These are phyloP conservation scores for Suillus sp. DNA, from an alignment of 768 basidiomycete species.

Conservation along the genomic window DNA sequence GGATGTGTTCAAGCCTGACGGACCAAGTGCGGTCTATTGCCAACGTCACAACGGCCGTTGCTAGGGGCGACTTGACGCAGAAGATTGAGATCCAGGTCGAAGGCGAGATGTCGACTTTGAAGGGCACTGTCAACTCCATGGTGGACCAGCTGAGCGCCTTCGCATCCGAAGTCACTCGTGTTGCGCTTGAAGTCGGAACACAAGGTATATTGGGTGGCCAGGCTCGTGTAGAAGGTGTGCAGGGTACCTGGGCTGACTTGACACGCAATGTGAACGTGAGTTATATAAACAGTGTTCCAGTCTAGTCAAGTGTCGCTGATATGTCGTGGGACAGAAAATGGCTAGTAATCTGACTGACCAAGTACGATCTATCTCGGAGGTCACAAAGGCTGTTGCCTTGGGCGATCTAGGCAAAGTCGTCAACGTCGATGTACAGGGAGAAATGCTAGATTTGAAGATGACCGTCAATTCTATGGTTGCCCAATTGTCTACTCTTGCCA, in stretches of 20 bases:
- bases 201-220: slow-evolving; percentile 91
- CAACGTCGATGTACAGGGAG: slow-evolving; percentile 91
- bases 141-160: slow-evolving; percentile 88
- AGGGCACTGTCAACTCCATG: slow-evolving; percentile 91
- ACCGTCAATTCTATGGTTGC: slow-evolving; percentile 81
- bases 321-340: slow-evolving; percentile 65
- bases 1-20: slow-evolving; percentile 80
- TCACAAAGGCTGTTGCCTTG: slow-evolving; percentile 73
- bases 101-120: slow-evolving; percentile 84
- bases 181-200: slow-evolving; percentile 88
- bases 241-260: slow-evolving; percentile 92
- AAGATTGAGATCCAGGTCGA: slow-evolving; percentile 92
- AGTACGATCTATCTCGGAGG: slow-evolving; percentile 90
- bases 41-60: slow-evolving; percentile 86
- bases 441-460: slow-evolving; percentile 85
- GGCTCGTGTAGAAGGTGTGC: slow-evolving; percentile 86
- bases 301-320: not conserved
- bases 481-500: slow-evolving; percentile 71
- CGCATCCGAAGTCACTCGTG: slow-evolving; percentile 78
- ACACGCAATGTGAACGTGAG: slow-evolving; percentile 86
- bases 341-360: slow-evolving; percentile 83
- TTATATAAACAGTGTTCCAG: not conserved
- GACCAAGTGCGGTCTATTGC: slow-evolving; percentile 85
- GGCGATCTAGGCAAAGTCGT: slow-evolving; percentile 86
- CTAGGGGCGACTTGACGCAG: slow-evolving; percentile 87